Evolutionary conservation across 768 basidiomycete genomes (phyloP).

Genomic region (Termitomyces sp.): DNA sequence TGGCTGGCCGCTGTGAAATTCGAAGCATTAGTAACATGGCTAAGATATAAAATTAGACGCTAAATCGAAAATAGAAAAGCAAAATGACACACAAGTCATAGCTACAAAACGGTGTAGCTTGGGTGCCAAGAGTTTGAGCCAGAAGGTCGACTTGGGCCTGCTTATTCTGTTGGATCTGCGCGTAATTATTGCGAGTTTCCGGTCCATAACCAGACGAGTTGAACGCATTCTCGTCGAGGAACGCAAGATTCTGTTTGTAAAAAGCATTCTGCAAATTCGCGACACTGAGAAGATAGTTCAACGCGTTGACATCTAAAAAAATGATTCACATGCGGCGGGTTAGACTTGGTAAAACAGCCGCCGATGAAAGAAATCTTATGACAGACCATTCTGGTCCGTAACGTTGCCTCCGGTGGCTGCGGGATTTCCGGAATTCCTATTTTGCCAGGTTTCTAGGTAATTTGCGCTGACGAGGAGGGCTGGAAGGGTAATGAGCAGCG

Average conservation of each 20-base stretch:
- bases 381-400: conserved; percentile 7
- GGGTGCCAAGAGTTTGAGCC: conserved; percentile 27
- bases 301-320: conserved; percentile 2
- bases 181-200: conserved; percentile 6
- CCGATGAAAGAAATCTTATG: not conserved
- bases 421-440: not conserved
- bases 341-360: not conserved
- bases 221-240: conserved; percentile 12
- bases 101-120: conserved; percentile 40
- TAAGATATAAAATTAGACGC: not conserved
- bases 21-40: conserved; percentile 8
- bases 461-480: not conserved
- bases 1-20: conserved; percentile 10
- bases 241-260: conserved; percentile 10
- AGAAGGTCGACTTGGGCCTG: conserved; percentile 14
- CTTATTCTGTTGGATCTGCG: conserved; percentile 12
- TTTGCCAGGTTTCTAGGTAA: not conserved
- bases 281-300: conserved; percentile 11
- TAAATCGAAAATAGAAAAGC: not conserved
- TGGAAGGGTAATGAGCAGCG: not conserved
- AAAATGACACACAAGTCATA: conserved; percentile 38
- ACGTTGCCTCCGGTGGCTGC: not conserved
- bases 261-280: conserved; percentile 14
- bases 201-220: conserved; percentile 7
- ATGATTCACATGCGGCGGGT: not conserved